These are phyloP conservation scores for Herpetomonas samuelpessoai DNA, from an alignment of 208 protist genomes.

Conservation along the genomic window DNA sequence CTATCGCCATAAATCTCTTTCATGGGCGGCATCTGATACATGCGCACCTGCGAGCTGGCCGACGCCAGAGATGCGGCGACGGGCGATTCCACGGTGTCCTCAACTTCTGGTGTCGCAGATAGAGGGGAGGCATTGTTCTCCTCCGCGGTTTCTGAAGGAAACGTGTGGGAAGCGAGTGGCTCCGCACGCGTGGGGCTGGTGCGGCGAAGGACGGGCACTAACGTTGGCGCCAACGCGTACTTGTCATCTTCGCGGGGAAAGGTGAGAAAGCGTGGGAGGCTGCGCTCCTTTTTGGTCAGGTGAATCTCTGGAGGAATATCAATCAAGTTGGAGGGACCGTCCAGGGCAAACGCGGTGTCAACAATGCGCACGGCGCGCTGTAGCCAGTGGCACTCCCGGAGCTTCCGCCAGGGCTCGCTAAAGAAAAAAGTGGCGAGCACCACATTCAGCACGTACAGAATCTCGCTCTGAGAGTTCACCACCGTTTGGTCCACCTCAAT, in stretches of 20 bases:
- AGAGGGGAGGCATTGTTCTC: not conserved
- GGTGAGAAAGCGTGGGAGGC: slow-evolving; percentile 35
- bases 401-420: slow-evolving; percentile 56
- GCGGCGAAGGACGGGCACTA: too few species aligned
- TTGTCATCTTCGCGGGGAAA: not conserved
- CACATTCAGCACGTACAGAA: slow-evolving; percentile 77
- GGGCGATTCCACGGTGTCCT: too few species aligned
- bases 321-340: slow-evolving; percentile 18
- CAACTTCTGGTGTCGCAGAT: not conserved
- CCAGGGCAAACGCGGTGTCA: slow-evolving; percentile 52
- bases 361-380: slow-evolving; percentile 49
- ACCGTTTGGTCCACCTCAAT: slow-evolving; percentile 32
- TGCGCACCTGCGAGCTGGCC: not conserved
- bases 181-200: not conserved
- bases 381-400: slow-evolving; percentile 52
- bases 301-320: slow-evolving; percentile 29
- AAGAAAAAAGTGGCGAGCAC: slow-evolving; percentile 79
- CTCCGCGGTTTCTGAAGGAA: not conserved
- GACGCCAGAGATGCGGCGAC: too few species aligned
- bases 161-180: not conserved
- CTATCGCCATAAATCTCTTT: slow-evolving; percentile 31
- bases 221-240: not conserved
- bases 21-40: slow-evolving; percentile 21
- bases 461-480: slow-evolving; percentile 77
- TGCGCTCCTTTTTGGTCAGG: slow-evolving; percentile 23